phyloP scores from a whole-genome alignment of 768 basidiomycete genomes.

The Amanita rubescens region DNA sequence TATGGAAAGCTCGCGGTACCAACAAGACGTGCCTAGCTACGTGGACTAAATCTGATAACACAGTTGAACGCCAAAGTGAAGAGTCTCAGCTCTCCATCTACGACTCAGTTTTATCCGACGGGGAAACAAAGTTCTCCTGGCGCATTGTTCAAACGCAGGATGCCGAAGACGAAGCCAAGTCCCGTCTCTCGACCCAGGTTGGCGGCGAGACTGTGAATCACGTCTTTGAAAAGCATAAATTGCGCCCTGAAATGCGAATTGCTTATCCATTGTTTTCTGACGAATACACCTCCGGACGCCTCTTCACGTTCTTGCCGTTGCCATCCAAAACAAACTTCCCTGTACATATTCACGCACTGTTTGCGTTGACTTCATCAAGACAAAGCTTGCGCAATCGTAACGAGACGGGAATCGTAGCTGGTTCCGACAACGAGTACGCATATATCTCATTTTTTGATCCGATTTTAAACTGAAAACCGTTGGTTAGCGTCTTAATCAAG shows the following conservation, averaged over 20 bases:
- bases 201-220: neutral
- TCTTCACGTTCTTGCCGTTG: constrained; percentile 44
- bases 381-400: constrained; percentile 36
- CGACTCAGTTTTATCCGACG: constrained; percentile 1
- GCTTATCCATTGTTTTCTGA: constrained; percentile 23
- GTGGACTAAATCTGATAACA: constrained; percentile 10
- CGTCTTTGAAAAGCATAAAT: constrained; percentile 31
- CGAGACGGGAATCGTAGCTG: constrained; percentile 30
- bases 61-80: neutral
- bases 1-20: constrained; percentile 27
- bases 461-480: neutral
- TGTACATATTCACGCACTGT: constrained; percentile 37
- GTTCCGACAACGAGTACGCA: constrained; percentile 35
- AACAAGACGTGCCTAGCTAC: constrained; percentile 16
- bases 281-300: constrained; percentile 23
- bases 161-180: constrained; percentile 1
- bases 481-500: constrained; percentile 31
- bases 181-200: neutral
- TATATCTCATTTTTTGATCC: neutral
- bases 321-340: constrained; percentile 39
- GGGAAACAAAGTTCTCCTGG: constrained; percentile 18
- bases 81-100: neutral
- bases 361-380: constrained; percentile 38
- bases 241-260: constrained; percentile 30
- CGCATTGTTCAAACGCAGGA: constrained; percentile 21